Conservation (phyloP, 2,329 filamentous ascomycete species). For the Hansfordia pulvinata region DNA sequence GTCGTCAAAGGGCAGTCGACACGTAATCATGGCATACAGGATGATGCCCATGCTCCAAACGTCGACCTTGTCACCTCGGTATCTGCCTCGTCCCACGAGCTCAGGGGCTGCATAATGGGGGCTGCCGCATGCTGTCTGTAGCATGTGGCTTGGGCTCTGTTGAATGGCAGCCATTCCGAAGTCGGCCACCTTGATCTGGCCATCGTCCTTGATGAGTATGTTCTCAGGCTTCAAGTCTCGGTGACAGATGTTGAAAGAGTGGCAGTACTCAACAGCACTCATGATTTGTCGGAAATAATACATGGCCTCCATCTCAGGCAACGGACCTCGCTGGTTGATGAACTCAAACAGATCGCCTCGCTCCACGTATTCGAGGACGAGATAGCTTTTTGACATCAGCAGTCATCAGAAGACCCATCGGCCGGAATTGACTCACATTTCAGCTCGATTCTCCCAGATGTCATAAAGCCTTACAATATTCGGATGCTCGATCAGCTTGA, state of each 20-base stretch:
- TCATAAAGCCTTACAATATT: constrained; percentile 92
- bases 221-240: constrained; percentile 96
- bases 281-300: constrained; percentile 89
- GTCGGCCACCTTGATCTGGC: constrained; percentile 85
- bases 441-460: constrained; percentile 93
- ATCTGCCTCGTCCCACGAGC: constrained; percentile 62
- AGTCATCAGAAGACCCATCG: constrained; percentile 5
- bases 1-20: constrained; percentile 71
- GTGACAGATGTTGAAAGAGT: constrained; percentile 90
- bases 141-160: constrained; percentile 63
- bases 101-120: constrained; percentile 95
- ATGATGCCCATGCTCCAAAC: constrained; percentile 93
- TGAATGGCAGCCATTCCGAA: constrained; percentile 94
- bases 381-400: constrained; percentile 46
- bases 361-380: constrained; percentile 87
- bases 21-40: constrained; percentile 75
- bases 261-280: constrained; percentile 81
- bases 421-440: constrained; percentile 53
- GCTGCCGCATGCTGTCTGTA: constrained; percentile 87
- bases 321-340: constrained; percentile 58
- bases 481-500: constrained; percentile 90
- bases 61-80: constrained; percentile 76
- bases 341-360: constrained; percentile 72
- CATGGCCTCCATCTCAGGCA: constrained; percentile 69
- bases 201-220: constrained; percentile 65